These are phyloP conservation scores for Aspergillus sp. DNA, from an alignment of 2,329 filamentous ascomycete species.

Conservation along the genomic window DNA sequence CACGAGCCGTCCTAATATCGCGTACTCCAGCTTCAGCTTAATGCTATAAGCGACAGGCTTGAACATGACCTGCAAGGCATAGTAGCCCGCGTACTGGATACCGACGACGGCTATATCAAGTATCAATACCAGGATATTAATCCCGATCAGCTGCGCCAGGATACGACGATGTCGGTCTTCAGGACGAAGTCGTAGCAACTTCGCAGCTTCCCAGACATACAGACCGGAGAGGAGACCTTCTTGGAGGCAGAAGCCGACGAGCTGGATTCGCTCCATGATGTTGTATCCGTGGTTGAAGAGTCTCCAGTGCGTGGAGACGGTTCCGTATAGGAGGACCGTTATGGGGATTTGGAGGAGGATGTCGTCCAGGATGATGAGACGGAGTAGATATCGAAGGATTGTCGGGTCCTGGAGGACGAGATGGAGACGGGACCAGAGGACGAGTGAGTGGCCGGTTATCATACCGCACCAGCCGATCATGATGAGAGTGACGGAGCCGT, in stretches of 20 bases:
- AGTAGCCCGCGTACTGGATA: slow-evolving; percentile 43
- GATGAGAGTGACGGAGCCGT: slow-evolving; percentile 37
- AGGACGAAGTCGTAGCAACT: slow-evolving; percentile 40
- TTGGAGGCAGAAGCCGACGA: slow-evolving; percentile 55
- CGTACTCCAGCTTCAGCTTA: slow-evolving; percentile 57
- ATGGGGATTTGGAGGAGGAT: slow-evolving; percentile 43
- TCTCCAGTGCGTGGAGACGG: slow-evolving; percentile 22
- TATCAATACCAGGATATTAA: slow-evolving; percentile 50
- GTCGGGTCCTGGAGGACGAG: slow-evolving; percentile 39
- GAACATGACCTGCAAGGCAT: slow-evolving; percentile 42
- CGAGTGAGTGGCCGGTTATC: slow-evolving; percentile 48
- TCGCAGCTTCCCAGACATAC: slow-evolving; percentile 53
- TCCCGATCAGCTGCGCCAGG: slow-evolving; percentile 52
- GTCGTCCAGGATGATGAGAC: slow-evolving; percentile 44
- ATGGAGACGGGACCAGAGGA: slow-evolving; percentile 49
- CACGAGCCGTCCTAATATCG: slow-evolving; percentile 53
- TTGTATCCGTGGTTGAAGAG: slow-evolving; percentile 30
- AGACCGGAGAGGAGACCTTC: slow-evolving; percentile 53
- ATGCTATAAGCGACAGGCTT: slow-evolving; percentile 43
- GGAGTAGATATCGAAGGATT: slow-evolving; percentile 36
- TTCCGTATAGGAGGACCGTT: slow-evolving; percentile 41
- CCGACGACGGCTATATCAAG: slow-evolving; percentile 49
- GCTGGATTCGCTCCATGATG: slow-evolving; percentile 53
- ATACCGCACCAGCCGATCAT: slow-evolving; percentile 44
- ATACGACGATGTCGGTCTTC: slow-evolving; percentile 23